These are phyloP conservation scores for Lasiodiplodia theobromae DNA, from an alignment of 2,329 filamentous ascomycete species.

Conservation along the genomic window DNA sequence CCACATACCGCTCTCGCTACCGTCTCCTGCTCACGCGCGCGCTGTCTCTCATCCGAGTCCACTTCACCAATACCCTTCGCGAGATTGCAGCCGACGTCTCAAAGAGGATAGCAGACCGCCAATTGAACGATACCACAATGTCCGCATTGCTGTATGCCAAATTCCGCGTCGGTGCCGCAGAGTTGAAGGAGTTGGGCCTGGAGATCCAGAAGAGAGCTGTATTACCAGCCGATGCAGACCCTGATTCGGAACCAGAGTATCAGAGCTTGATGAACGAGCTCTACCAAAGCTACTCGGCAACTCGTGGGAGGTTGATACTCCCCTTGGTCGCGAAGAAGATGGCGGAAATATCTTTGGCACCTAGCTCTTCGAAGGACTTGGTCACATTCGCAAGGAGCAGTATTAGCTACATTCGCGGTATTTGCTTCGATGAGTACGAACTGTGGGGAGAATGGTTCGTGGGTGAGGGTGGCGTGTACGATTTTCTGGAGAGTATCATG, in stretches of 20 bases:
- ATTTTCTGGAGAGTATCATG: constrained; percentile 71
- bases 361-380: constrained; percentile 68
- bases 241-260: constrained; percentile 68
- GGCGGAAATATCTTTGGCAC: constrained; percentile 62
- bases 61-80: constrained; percentile 68
- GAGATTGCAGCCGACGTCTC: constrained; percentile 69
- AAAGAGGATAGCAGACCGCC: constrained; percentile 69
- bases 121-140: constrained; percentile 74
- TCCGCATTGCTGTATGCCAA: constrained; percentile 75
- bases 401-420: constrained; percentile 69
- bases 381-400: constrained; percentile 69
- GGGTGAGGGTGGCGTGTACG: constrained; percentile 67
- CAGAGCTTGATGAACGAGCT: constrained; percentile 71
- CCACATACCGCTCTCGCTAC: constrained; percentile 87
- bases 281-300: constrained; percentile 68
- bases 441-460: constrained; percentile 73
- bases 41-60: constrained; percentile 70
- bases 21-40: constrained; percentile 77
- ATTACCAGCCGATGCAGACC: constrained; percentile 64
- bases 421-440: constrained; percentile 72
- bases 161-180: constrained; percentile 70
- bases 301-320: constrained; percentile 64
- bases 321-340: constrained; percentile 70
- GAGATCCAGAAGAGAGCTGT: constrained; percentile 73
- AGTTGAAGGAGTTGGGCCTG: constrained; percentile 70